Percentiles rank a stretch among this genome's conserved stretches.
Conservation (phyloP, 306 rosid species). For the Amphicarpaea edgeworthii region DNA sequence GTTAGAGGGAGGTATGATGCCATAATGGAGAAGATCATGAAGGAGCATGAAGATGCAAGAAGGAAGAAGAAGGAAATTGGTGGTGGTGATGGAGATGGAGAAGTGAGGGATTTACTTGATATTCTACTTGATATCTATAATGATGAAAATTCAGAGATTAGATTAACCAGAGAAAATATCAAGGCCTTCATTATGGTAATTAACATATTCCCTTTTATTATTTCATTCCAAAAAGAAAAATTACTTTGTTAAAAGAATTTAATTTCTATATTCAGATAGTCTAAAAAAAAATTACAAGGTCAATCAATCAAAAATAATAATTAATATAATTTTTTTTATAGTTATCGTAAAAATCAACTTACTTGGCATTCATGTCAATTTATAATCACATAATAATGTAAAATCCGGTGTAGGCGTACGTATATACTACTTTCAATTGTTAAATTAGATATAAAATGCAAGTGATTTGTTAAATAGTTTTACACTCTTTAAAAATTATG, state of each 20-base stretch:
- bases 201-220: neutral
- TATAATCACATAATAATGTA: too few relatives aligned
- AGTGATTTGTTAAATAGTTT: neutral
- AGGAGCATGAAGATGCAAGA: conserved; percentile 62
- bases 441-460: neutral
- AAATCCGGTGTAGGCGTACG: too few relatives aligned
- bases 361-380: too few relatives aligned
- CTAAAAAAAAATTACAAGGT: too few relatives aligned
- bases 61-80: conserved; percentile 8
- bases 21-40: conserved; percentile 60
- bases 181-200: conserved; percentile 65
- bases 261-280: too few relatives aligned
- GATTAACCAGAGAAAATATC: conserved; percentile 62
- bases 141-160: conserved; percentile 54
- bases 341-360: too few relatives aligned
- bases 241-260: too few relatives aligned
- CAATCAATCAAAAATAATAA: too few relatives aligned
- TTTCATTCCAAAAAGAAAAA: neutral
- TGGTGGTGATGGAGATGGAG: conserved; percentile 20
- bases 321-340: too few relatives aligned
- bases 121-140: conserved; percentile 54
- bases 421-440: too few relatives aligned
- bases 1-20: conserved; percentile 53
- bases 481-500: too few relatives aligned
- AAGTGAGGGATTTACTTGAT: conserved; percentile 58